These are phyloP conservation scores for Plasmopara muralis DNA, from an alignment of 352 stramenopile genomes.

Conservation along the genomic window DNA sequence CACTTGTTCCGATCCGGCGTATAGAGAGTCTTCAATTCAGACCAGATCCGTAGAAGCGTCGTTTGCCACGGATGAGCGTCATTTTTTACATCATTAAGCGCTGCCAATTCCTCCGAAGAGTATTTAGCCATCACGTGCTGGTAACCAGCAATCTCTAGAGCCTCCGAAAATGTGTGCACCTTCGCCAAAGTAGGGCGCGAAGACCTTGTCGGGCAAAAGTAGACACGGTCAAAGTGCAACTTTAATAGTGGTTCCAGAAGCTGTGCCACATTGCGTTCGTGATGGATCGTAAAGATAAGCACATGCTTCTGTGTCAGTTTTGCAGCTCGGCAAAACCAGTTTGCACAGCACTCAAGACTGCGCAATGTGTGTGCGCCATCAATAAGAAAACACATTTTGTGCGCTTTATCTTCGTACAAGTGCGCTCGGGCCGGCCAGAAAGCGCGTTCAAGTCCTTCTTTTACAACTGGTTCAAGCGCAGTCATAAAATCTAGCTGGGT, in stretches of 20 bases:
- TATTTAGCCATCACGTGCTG: constrained; percentile 36
- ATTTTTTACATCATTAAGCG: constrained; percentile 34
- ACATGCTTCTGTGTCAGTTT: constrained; percentile 23
- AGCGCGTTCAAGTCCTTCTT: constrained; percentile 41
- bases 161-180: constrained; percentile 61
- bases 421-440: constrained; percentile 82
- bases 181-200: constrained; percentile 59
- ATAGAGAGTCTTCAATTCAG: constrained; percentile 35
- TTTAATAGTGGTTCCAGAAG: constrained; percentile 56
- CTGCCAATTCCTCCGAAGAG: constrained; percentile 33
- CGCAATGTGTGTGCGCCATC: constrained; percentile 85
- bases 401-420: constrained; percentile 34
- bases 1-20: constrained; percentile 22
- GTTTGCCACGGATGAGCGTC: constrained; percentile 49
- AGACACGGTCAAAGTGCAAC: constrained; percentile 62
- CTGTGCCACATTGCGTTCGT: constrained; percentile 71
- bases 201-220: constrained; percentile 67
- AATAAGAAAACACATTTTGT: constrained; percentile 60
- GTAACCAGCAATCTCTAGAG: constrained; percentile 33
- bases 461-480: constrained; percentile 40
- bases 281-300: constrained; percentile 79
- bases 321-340: constrained; percentile 56
- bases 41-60: constrained; percentile 52
- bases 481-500: constrained; percentile 19
- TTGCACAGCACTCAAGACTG: constrained; percentile 63